Evolutionary conservation across 768 basidiomycete species (phyloP).

Genomic region (Boletus rubescentipes): DNA sequence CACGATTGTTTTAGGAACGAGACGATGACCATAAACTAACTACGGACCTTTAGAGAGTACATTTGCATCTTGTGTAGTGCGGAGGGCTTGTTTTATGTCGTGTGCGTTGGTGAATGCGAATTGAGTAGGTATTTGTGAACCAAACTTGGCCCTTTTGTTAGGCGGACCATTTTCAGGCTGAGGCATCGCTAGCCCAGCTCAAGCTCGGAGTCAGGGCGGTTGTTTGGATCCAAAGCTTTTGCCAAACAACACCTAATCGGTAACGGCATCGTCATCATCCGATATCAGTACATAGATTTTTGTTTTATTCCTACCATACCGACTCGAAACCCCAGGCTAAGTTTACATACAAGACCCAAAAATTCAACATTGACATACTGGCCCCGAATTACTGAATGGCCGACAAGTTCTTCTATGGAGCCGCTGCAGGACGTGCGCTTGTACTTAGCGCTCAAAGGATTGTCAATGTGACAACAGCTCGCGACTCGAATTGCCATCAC

Average conservation of each 20-base stretch:
- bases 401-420: too few species aligned
- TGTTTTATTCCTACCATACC: too few species aligned
- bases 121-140: conserved; percentile 1
- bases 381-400: too few species aligned
- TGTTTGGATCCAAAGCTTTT: conserved; percentile 29
- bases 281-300: too few species aligned
- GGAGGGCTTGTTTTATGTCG: conserved; percentile 25
- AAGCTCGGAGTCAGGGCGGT: conserved; percentile 2
- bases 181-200: conserved; percentile 14
- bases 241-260: conserved; percentile 19
- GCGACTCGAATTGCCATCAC: not conserved
- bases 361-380: too few species aligned
- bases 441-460: too few species aligned
- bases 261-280: too few species aligned
- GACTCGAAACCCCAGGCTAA: too few species aligned
- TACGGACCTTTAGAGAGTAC: conserved; percentile 24
- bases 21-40: not conserved
- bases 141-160: conserved; percentile 27
- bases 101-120: conserved; percentile 19
- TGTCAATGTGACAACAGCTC: too few species aligned
- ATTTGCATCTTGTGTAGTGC: conserved; percentile 11
- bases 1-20: not conserved
- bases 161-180: conserved; percentile 4
- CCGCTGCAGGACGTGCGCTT: too few species aligned
- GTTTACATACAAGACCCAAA: too few species aligned